These are phyloP conservation scores for Persicaria maculosa DNA, from an alignment of 148 eudicot species.

Conservation along the genomic window DNA sequence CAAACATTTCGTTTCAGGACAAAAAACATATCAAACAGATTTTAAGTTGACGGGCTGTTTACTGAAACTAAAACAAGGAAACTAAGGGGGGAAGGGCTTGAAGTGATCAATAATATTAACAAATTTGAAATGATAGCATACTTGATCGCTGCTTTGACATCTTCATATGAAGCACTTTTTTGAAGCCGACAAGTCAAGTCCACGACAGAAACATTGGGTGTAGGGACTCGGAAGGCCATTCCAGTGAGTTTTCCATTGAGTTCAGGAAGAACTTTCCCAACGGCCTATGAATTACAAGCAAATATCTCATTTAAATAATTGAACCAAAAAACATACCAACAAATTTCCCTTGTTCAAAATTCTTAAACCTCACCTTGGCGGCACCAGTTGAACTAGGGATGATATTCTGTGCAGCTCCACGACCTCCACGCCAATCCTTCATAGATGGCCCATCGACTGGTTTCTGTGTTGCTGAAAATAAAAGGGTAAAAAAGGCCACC, in stretches of 20 bases:
- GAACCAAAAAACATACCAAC: neutral
- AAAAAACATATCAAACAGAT: neutral
- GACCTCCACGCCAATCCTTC: slow-evolving; percentile 99
- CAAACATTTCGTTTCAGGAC: neutral
- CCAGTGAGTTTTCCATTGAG: slow-evolving; percentile 97
- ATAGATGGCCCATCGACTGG: slow-evolving; percentile 96
- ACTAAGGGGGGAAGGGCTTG: neutral
- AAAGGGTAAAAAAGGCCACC: neutral
- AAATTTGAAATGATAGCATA: slow-evolving; percentile 24
- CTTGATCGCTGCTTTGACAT: slow-evolving; percentile 91
- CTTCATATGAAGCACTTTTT: slow-evolving; percentile 87
- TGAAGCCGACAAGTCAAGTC: slow-evolving; percentile 93
- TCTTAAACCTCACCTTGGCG: slow-evolving; percentile 57
- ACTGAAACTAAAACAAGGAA: neutral
- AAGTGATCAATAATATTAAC: neutral
- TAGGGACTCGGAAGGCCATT: slow-evolving; percentile 97
- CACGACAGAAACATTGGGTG: slow-evolving; percentile 93
- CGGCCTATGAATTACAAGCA: slow-evolving; percentile 44
- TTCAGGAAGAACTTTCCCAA: slow-evolving; percentile 95
- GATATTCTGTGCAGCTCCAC: slow-evolving; percentile 90
- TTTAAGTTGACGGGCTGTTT: neutral
- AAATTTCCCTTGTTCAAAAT: neutral
- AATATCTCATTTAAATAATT: neutral
- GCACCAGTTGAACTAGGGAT: slow-evolving; percentile 99
- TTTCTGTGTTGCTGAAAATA: slow-evolving; percentile 76